Evolutionary conservation across 305 asterid genomes (phyloP), one percentile per base, ranked within the genome.

Genomic region (Fraxinus angustifolia): DNA sequence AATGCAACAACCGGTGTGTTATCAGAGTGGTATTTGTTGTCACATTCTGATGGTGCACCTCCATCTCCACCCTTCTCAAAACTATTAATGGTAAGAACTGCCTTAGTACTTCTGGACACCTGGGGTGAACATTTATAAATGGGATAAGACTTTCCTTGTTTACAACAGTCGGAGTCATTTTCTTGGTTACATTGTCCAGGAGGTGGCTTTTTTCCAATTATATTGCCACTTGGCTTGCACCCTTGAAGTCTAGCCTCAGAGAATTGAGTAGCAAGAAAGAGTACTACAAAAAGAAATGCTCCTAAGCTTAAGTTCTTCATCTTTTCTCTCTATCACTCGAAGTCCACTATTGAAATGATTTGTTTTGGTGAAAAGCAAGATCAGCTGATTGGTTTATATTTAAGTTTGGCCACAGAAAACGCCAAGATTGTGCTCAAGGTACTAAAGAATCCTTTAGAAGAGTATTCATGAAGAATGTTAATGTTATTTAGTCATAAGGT

Each of bases 51-150:
- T 10, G 85, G 83, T 21, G 76, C 83, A 7, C 85, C 83, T 0
- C 82, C 87, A 33, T 82, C 85, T 82, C 79, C 81, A 23, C 85
- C 87, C 40, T 79, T 72, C 19, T 82, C 38, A 30, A 85, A 84
- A 74, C 85, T 74, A 72, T 85, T 85, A 0, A 84, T 36, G 0
- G 83, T 80, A 4, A 80, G 76, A 50, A 68, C 65, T 45, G 86
- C 86, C 26, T 38, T 79, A 0, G 86, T 83, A 0, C 60, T 67
- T 4, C 81, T 14, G 0, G 81, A 21, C 28, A 77, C 53, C 0
- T 45, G 48, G 8, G 86, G 79, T 4, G 82, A 80, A 14, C 82
- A 80, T 68, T 70, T 78, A 82, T 81, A 81, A 4, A 73, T 84
- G n/a, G 82, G 77, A 73, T 84, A 81, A 38, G 62, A 50, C 31